A percentile compares a stretch with the other conserved stretches of the same genome.
Evolutionary conservation across 257 asterid genomes (phyloP).

Genomic region (Scutellaria baicalensis): DNA sequence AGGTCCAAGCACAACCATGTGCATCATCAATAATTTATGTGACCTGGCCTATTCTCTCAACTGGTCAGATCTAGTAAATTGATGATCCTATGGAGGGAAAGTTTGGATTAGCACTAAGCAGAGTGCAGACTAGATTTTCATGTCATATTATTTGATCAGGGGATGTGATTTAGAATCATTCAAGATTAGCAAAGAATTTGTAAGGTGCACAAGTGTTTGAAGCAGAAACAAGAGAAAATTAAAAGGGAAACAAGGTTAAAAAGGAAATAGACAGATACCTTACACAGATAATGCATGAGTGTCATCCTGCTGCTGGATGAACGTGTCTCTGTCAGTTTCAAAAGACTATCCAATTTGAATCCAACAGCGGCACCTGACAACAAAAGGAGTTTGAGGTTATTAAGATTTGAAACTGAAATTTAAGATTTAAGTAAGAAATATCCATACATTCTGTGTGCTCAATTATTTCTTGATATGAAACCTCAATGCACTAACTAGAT

Average conservation of each 20-base stretch:
- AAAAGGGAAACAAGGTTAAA: constrained; percentile 9
- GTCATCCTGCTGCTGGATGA: constrained; percentile 79
- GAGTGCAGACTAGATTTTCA: neutral
- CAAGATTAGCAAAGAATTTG: neutral
- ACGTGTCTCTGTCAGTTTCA: constrained; percentile 89
- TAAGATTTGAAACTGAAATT: neutral
- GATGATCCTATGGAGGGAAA: neutral
- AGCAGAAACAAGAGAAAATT: constrained; percentile 2
- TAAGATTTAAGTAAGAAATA: neutral
- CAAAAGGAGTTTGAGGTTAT: neutral
- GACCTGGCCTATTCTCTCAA: no score
- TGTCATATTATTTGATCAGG: neutral
- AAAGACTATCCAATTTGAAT: constrained; percentile 91
- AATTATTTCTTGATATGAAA: neutral
- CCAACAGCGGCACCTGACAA: constrained; percentile 80
- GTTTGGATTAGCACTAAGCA: no score
- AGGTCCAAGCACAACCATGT: no score
- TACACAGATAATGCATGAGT: constrained; percentile 97
- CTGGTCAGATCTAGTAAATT: no score
- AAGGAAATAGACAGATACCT: constrained; percentile 26
- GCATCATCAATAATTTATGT: no score
- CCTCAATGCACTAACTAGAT: neutral
- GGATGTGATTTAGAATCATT: neutral
- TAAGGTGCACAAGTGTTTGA: no score
- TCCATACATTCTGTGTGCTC: neutral